Conservation (phyloP, 2,329 filamentous ascomycete species). For the Bipolaris zeicola region DNA sequence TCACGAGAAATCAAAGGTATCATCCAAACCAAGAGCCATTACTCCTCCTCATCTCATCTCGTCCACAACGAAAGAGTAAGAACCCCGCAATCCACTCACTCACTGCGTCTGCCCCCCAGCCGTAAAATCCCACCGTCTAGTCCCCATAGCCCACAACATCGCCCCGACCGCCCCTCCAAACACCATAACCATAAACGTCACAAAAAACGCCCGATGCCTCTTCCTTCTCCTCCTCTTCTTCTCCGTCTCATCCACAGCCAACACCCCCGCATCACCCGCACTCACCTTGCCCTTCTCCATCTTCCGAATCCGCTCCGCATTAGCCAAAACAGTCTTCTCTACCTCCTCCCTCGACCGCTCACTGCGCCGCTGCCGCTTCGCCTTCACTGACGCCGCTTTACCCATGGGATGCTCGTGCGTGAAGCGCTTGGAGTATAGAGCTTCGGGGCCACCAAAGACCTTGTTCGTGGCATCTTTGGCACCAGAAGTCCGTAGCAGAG, state of each 20-base stretch:
- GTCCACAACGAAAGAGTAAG: too few relatives aligned
- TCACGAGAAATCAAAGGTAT: too few relatives aligned
- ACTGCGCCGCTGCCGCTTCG: too few relatives aligned
- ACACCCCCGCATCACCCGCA: background rate
- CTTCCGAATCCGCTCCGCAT: background rate
- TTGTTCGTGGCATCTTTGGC: too few relatives aligned
- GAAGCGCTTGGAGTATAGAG: constrained; percentile 7
- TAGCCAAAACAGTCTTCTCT: background rate
- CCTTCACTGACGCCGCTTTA: background rate
- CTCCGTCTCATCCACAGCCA: background rate
- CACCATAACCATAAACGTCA: background rate
- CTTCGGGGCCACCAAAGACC: background rate
- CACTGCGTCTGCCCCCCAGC: background rate
- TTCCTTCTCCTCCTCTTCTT: background rate
- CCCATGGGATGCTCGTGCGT: constrained; percentile 1
- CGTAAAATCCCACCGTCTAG: constrained; percentile 2
- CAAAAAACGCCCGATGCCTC: background rate
- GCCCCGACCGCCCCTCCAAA: background rate
- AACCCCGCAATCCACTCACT: background rate
- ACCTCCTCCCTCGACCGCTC: background rate
- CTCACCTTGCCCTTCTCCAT: background rate
- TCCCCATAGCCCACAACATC: constrained; percentile 6
- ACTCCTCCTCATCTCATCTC: background rate
- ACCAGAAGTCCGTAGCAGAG: too few relatives aligned
- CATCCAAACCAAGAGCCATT: background rate